Percentiles rank a stretch among this genome's conserved stretches.
Evolutionary conservation across 2,329 filamentous ascomycete species (phyloP).

Genomic region (Neoscytalidium dimidiatum): DNA sequence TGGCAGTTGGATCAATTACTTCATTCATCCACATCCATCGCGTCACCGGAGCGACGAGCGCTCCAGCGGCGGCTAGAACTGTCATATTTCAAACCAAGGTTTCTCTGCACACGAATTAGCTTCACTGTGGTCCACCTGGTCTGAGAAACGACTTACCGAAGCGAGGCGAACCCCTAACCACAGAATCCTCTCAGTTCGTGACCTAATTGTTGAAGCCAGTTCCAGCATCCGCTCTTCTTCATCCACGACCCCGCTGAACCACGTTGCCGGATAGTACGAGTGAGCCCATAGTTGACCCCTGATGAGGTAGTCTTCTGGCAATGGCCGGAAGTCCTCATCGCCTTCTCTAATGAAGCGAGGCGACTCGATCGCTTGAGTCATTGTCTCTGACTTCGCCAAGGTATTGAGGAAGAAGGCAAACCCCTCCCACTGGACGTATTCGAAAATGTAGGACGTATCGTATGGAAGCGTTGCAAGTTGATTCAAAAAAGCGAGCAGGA

Average conservation of each 20-base stretch:
- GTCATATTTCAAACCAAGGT: conserved; percentile 2
- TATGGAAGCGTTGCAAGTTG: conserved; percentile 39
- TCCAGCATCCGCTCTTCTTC: conserved; percentile 70
- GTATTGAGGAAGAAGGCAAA: conserved; percentile 57
- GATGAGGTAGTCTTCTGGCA: conserved; percentile 70
- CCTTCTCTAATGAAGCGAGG: conserved; percentile 52
- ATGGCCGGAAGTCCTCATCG: conserved; percentile 51
- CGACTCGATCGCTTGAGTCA: neutral
- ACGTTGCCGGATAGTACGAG: conserved; percentile 59
- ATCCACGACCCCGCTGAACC: conserved; percentile 64
- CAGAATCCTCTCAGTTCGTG: conserved; percentile 61
- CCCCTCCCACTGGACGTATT: conserved; percentile 56
- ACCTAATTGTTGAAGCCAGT: conserved; percentile 57
- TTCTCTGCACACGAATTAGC: neutral
- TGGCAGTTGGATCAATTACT: neutral
- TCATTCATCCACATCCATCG: conserved; percentile 14
- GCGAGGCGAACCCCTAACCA: conserved; percentile 52
- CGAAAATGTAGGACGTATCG: conserved; percentile 30
- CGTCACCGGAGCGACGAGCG: neutral
- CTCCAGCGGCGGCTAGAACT: neutral
- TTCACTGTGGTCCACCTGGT: neutral
- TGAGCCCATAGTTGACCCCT: conserved; percentile 64
- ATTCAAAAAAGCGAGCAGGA: conserved; percentile 62
- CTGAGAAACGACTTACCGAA: neutral
- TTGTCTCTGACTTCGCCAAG: conserved; percentile 30